Evolutionary conservation across 768 basidiomycete species (phyloP).

Genomic region (Tylopilus vinaceipallidus): DNA sequence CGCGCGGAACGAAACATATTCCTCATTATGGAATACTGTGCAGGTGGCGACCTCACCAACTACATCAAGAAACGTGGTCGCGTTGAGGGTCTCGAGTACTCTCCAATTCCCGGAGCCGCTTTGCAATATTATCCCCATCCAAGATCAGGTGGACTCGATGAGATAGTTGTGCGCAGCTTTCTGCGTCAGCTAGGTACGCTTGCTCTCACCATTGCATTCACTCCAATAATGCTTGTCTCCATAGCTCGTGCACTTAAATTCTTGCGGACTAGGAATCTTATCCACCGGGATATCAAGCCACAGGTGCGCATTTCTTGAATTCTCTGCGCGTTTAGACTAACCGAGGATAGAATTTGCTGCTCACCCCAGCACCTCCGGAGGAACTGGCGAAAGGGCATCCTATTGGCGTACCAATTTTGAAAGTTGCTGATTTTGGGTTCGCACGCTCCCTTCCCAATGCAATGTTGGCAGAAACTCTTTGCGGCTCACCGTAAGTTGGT

Average conservation of each 20-base stretch:
- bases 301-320: conserved; percentile 46
- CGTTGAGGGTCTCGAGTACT: conserved; percentile 84
- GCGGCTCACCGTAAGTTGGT: conserved; percentile 85
- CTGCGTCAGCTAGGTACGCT: conserved; percentile 79
- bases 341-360: conserved; percentile 70
- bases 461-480: conserved; percentile 96
- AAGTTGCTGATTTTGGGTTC: conserved; percentile 98
- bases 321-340: conserved; percentile 5
- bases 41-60: conserved; percentile 92
- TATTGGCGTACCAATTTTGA: conserved; percentile 88
- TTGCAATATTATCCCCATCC: conserved; percentile 91
- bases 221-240: not conserved
- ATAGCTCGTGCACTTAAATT: conserved; percentile 92
- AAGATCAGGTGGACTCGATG: conserved; percentile 83
- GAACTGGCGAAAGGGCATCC: conserved; percentile 89
- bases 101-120: conserved; percentile 64
- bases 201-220: not conserved
- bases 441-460: conserved; percentile 88
- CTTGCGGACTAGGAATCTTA: conserved; percentile 80
- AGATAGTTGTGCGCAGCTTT: conserved; percentile 89
- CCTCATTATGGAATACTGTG: conserved; percentile 96
- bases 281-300: conserved; percentile 97
- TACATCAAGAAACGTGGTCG: conserved; percentile 98
- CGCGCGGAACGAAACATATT: conserved; percentile 80
- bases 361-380: conserved; percentile 76